phyloP scores from a whole-genome alignment of 148 eudicot genomes.

The Fallopia convolvulus region DNA sequence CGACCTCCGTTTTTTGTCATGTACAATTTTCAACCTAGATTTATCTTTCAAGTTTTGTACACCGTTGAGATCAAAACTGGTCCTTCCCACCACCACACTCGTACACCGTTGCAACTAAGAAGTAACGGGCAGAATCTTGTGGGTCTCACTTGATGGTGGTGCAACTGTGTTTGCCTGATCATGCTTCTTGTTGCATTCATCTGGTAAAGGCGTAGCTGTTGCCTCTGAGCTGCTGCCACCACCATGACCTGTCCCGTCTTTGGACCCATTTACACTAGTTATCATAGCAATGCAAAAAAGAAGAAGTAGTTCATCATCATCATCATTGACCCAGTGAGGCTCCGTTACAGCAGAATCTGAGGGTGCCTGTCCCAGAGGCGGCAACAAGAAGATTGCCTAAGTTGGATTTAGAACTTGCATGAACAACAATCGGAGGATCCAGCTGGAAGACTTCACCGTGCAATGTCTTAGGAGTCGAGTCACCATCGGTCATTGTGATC shows the following conservation, averaged over 20 bases:
- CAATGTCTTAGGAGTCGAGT: too few relatives aligned
- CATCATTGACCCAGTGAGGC: too few relatives aligned
- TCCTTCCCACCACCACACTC: conserved; percentile 18
- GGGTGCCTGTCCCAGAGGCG: too few relatives aligned
- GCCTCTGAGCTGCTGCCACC: conserved; percentile 4
- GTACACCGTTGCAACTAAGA: conserved; percentile 32
- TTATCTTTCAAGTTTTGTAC: conserved; percentile 18
- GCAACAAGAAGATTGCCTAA: too few relatives aligned
- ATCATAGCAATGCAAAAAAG: neutral
- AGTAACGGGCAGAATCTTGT: conserved; percentile 20
- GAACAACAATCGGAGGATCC: too few relatives aligned
- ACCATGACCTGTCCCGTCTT: conserved; percentile 21
- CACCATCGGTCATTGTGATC: too few relatives aligned
- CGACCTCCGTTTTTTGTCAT: neutral
- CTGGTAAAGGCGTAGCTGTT: conserved; percentile 11
- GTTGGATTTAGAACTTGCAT: too few relatives aligned
- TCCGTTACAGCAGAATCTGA: too few relatives aligned
- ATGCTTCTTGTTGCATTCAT: neutral
- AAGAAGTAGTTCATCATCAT: too few relatives aligned
- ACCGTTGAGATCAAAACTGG: conserved; percentile 39
- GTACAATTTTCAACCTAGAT: neutral
- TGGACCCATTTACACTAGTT: conserved; percentile 16
- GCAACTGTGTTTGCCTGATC: neutral
- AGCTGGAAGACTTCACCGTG: too few relatives aligned
- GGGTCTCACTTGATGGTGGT: conserved; percentile 20